Evolutionary conservation across 2,329 filamentous ascomycete species (phyloP), one percentile per base, ranked within the genome.

Genomic region (Colletotrichum chrysophilum): DNA sequence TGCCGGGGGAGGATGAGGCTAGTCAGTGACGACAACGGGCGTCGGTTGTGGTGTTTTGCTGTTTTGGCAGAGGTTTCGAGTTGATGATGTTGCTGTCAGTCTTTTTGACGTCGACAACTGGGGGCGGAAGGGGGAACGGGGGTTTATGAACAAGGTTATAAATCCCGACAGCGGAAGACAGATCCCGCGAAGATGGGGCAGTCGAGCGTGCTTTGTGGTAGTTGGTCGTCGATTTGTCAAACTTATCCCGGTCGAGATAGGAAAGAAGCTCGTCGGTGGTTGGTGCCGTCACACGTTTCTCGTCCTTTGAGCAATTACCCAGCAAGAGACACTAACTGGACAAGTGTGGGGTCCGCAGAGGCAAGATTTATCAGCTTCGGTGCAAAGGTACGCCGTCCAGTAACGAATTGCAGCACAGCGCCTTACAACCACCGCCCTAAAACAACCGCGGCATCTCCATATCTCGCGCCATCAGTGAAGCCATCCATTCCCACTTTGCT

Each of bases 101-200:
- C 18, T 62, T 32, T 32, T 38, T 30, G 52, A 68, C 26, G 64
- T 38, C 30, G 30, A 48, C n/a, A 21, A 10, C 68, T 18, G 62
- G 55, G 61, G 55, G 30, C 16, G 16, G 55, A 38, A n/a, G 32
- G 30, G 7, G 7, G 18, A 14, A 14, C 32, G 68, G 38, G 73
- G 69, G 12, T 58, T 75, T 75, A 48, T 75, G 52, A 64, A 58
- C 56, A 69, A 65, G 69, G 36, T 34, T 66, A 67, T 62, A 67
- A 61, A 72, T 36, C 14, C 36, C 30, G 24, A 26, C 30, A 32
- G 55, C 56, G 67, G 67, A 62, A 70, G 43, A n/a, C 43, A 28
- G 24, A 48, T 70, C 34, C 67, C 67, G 56, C 26, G 18, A 32
- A 21, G 26, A 34, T 18, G 67, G 67, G 12, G 13, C 26, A 38